phyloP scores from a whole-genome alignment of 2,329 filamentous ascomycete species.

The Colletotrichum camelliae region DNA sequence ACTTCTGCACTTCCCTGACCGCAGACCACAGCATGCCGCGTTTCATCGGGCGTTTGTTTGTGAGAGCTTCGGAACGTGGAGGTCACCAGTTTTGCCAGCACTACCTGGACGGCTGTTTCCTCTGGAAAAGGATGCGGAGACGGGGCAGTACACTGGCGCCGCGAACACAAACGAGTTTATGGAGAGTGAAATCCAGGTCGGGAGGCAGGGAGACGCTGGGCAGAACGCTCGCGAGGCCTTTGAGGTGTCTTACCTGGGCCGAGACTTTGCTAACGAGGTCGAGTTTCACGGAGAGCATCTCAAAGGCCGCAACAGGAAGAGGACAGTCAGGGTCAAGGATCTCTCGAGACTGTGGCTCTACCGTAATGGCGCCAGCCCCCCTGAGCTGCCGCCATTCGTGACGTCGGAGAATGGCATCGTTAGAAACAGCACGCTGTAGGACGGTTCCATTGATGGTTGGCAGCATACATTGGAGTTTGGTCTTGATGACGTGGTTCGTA shows the following conservation, averaged over 20 bases:
- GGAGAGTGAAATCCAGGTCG: conserved; percentile 59
- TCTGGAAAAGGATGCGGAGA: conserved; percentile 45
- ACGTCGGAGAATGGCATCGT: conserved; percentile 39
- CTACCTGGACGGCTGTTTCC: conserved; percentile 68
- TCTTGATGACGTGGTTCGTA: neutral
- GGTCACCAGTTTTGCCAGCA: conserved; percentile 66
- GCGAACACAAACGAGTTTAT: conserved; percentile 63
- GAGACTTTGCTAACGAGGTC: conserved; percentile 40
- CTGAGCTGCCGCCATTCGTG: conserved; percentile 43
- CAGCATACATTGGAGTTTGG: neutral
- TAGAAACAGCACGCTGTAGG: conserved; percentile 42
- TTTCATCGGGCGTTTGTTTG: conserved; percentile 68
- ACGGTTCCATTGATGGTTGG: neutral
- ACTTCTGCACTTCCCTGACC: conserved; percentile 50
- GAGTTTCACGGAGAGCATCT: conserved; percentile 40
- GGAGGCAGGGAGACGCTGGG: conserved; percentile 47
- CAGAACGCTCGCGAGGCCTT: conserved; percentile 51
- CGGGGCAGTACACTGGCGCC: conserved; percentile 46
- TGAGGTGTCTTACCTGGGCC: conserved; percentile 52
- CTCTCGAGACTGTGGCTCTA: conserved; percentile 68
- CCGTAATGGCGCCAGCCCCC: conserved; percentile 61
- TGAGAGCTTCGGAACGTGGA: conserved; percentile 41
- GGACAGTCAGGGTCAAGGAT: conserved; percentile 59
- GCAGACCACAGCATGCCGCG: conserved; percentile 55
- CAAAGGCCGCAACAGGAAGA: conserved; percentile 28